Base-by-base conservation (phyloP, 2,329 filamentous ascomycete species). In the Aspergillus unguis region DNA sequence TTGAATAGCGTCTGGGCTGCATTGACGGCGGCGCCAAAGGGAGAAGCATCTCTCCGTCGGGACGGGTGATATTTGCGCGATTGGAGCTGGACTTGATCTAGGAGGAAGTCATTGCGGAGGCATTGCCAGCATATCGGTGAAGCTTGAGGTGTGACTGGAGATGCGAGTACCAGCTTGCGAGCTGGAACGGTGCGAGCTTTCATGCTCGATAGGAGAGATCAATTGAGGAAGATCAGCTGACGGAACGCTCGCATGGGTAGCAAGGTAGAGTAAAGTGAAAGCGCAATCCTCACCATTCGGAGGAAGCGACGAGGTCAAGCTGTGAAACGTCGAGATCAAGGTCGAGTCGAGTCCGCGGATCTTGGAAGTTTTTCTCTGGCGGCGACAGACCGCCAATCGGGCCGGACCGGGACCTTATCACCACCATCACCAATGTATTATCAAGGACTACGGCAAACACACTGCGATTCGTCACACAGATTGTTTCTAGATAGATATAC, bases 1-100 rank as follows among this genome's bases (percentile, higher is more conserved):
- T 76, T 75, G 60, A 77, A 70, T 48, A 76, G 65, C 40, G 69
- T 72, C 61, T 77, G 82, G 40, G 82, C 82, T 36, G 80, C 80
- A 42, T 78, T 78, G 33, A 75, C 72, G 3, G 75, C 75, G 17
- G 75, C 73, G 9, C 73, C 71, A 50, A 76, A 71, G 48, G 73
- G 72, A 11, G 67, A 70, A 26, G 63, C 66, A 62, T 73, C 65
- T 63, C 65, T 67, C 60, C 71, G 69, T 17, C 70, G 65, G 6
- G 67, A 69, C 0, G 72, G 71, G 49, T 71, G 71, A 41, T 73
- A 74, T 65, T 67, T 68, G 56, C 71, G 68, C 17, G 62, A 60
- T 59, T 67, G 68, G 37, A 63, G 44, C 23, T 60, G 47, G 26
- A 54, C 53, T 27, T 59, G 62, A 28, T 58, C 55, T 33, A 61